phyloP scores from a whole-genome alignment of 148 eudicot species.

The Fagopyrum esculentum region DNA sequence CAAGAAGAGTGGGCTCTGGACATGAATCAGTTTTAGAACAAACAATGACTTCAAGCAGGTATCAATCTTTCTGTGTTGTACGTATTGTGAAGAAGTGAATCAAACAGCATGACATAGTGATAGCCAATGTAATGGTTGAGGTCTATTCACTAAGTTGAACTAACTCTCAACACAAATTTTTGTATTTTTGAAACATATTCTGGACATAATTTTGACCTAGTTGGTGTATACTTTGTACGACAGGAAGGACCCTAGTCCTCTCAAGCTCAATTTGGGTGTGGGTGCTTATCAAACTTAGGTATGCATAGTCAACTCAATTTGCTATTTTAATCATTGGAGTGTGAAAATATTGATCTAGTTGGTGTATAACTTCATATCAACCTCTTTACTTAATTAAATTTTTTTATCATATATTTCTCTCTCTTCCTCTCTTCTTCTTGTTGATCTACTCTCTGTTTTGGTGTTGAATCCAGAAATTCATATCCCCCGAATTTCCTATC shows the following conservation, averaged over 20 bases:
- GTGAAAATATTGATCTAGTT: background rate
- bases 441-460: background rate
- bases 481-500: background rate
- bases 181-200: background rate
- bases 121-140: background rate
- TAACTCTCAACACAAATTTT: background rate
- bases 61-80: background rate
- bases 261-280: slow-evolving; percentile 66
- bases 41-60: slow-evolving; percentile 98
- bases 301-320: background rate
- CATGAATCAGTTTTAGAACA: slow-evolving; percentile 79
- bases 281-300: slow-evolving; percentile 91
- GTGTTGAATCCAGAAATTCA: background rate
- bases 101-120: too few species aligned
- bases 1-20: slow-evolving; percentile 91
- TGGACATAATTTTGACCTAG: background rate
- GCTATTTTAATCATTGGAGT: background rate
- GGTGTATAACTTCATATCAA: background rate
- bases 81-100: too few species aligned
- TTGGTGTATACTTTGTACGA: background rate
- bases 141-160: background rate
- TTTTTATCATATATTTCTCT: background rate
- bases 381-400: background rate
- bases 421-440: background rate
- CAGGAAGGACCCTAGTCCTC: slow-evolving; percentile 57